phyloP scores from a whole-genome alignment of 2,329 filamentous ascomycete species.

The Paraphoma chrysanthemicola region DNA sequence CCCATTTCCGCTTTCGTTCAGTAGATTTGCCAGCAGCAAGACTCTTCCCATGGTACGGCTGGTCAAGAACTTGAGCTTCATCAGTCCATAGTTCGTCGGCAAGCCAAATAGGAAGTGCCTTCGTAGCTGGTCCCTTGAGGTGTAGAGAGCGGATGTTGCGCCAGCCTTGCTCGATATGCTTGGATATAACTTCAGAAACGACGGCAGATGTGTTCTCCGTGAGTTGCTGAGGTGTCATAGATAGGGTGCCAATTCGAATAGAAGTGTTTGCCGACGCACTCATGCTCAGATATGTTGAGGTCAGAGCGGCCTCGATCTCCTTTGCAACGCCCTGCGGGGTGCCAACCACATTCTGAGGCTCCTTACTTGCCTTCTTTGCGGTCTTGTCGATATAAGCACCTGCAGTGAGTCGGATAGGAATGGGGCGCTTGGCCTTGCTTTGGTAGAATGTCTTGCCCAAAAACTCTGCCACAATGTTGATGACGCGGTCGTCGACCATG shows the following conservation, averaged over 20 bases:
- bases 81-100: constrained; percentile 91
- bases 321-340: constrained; percentile 72
- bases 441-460: constrained; percentile 96
- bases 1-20: constrained; percentile 48
- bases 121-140: constrained; percentile 88
- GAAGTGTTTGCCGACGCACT: constrained; percentile 80
- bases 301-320: constrained; percentile 80
- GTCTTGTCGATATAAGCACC: constrained; percentile 67
- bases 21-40: constrained; percentile 29
- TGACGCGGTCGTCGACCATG: constrained; percentile 87
- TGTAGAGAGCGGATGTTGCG: constrained; percentile 83
- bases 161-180: constrained; percentile 86
- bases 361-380: constrained; percentile 43
- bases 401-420: constrained; percentile 77
- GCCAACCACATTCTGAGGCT: constrained; percentile 54
- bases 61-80: constrained; percentile 72
- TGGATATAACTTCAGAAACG: constrained; percentile 68
- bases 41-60: constrained; percentile 47
- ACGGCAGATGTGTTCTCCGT: constrained; percentile 82
- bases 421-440: constrained; percentile 79
- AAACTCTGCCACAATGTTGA: constrained; percentile 72
- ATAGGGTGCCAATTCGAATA: constrained; percentile 78
- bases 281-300: constrained; percentile 80
- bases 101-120: constrained; percentile 91
- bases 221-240: constrained; percentile 76